A percentile compares a stretch with the other conserved stretches of the same genome.
phyloP scores from a whole-genome alignment of 1,139 yeast species.

The Lodderomyces orthopsilosis region DNA sequence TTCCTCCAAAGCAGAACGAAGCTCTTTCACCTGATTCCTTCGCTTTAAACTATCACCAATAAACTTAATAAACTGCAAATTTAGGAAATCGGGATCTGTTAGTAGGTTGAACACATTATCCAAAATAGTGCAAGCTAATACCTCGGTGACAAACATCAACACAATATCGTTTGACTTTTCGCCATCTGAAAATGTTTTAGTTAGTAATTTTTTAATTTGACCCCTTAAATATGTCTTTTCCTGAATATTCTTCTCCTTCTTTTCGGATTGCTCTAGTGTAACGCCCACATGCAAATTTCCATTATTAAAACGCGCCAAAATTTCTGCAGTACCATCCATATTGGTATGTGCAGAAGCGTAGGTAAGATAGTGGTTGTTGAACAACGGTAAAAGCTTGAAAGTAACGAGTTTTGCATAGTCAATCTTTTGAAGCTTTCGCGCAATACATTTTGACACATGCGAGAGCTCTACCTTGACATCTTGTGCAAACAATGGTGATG shows the following conservation, averaged over 20 bases:
- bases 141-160: constrained; percentile 54
- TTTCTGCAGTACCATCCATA: constrained; percentile 55
- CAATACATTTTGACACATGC: constrained; percentile 38
- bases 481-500: constrained; percentile 50
- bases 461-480: constrained; percentile 51
- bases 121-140: constrained; percentile 50
- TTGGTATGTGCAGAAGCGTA: constrained; percentile 28
- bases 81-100: constrained; percentile 77
- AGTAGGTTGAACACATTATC: constrained; percentile 54
- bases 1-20: constrained; percentile 67
- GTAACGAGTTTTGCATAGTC: constrained; percentile 62
- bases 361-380: constrained; percentile 62
- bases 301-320: constrained; percentile 58
- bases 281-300: constrained; percentile 65
- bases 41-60: constrained; percentile 71
- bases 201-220: constrained; percentile 44
- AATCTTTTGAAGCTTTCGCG: constrained; percentile 35
- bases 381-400: constrained; percentile 56
- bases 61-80: constrained; percentile 56
- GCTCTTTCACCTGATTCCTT: constrained; percentile 68
- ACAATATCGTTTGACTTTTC: constrained; percentile 56
- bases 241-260: constrained; percentile 30
- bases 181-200: constrained; percentile 44
- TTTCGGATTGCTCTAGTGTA: constrained; percentile 35
- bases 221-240: constrained; percentile 53